Evolutionary conservation across 352 stramenopile species (phyloP).

Genomic region (Pythium volutum): DNA sequence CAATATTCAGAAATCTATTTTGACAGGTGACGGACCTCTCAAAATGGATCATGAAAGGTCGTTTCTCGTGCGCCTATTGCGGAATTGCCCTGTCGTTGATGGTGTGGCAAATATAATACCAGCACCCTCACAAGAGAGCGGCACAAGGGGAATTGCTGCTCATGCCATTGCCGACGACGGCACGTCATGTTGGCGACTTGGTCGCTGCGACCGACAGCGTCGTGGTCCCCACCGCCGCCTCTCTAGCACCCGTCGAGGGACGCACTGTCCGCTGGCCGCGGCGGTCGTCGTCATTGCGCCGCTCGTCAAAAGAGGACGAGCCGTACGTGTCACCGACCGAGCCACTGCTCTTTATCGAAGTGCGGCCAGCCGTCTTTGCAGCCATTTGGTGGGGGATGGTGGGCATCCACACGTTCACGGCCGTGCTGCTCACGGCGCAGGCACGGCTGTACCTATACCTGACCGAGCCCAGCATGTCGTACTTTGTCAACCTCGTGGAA

Average conservation of each 20-base stretch:
- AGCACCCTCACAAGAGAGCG: no score
- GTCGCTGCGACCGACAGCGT: conserved; percentile 8
- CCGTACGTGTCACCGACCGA: conserved; percentile 20
- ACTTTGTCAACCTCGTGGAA: conserved; percentile 30
- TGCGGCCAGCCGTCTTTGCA: conserved; percentile 20
- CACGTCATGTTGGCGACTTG: background rate
- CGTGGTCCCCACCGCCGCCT: background rate
- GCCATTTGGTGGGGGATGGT: conserved; percentile 24
- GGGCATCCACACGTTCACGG: conserved; percentile 21
- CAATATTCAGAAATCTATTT: background rate
- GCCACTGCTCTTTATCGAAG: conserved; percentile 20
- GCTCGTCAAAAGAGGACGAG: background rate
- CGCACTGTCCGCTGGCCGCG: conserved; percentile 8
- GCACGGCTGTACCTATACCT: conserved; percentile 29
- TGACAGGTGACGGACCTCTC: background rate
- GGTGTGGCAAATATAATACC: no score
- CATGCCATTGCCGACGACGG: background rate
- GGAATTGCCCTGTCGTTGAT: no score
- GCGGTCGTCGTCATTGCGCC: background rate
- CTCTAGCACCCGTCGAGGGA: background rate
- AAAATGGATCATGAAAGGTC: conserved; percentile 9
- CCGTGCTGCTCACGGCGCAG: conserved; percentile 18
- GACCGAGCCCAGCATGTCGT: conserved; percentile 24
- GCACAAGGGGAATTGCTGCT: no score
- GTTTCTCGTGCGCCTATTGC: no score